phyloP scores from a whole-genome alignment of 2,329 filamentous ascomycete species.

The Aspergillus fructus region DNA sequence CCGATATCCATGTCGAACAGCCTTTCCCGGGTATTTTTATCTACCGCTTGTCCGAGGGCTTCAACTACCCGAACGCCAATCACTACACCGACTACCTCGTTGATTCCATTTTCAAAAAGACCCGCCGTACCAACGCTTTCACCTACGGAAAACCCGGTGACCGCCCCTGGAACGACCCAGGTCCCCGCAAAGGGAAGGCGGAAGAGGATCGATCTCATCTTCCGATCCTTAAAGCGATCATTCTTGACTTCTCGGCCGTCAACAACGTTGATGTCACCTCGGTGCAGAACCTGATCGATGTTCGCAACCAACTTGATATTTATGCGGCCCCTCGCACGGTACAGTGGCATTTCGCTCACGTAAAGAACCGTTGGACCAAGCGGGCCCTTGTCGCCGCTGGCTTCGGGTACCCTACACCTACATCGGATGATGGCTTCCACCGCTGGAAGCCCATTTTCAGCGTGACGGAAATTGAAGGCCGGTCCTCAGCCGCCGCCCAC shows the following conservation, averaged over 20 bases:
- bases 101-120: slow-evolving; percentile 66
- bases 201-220: slow-evolving; percentile 51
- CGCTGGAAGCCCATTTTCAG: slow-evolving; percentile 96
- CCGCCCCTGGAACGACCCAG: slow-evolving; percentile 92
- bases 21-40: slow-evolving; percentile 94
- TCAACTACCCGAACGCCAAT: slow-evolving; percentile 93
- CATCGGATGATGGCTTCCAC: slow-evolving; percentile 54
- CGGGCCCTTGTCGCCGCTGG: slow-evolving; percentile 82
- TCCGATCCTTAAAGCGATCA: slow-evolving; percentile 80
- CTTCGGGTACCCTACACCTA: slow-evolving; percentile 75
- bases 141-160: slow-evolving; percentile 68
- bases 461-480: slow-evolving; percentile 80
- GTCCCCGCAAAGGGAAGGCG: slow-evolving; percentile 60
- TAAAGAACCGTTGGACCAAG: slow-evolving; percentile 94
- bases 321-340: slow-evolving; percentile 79
- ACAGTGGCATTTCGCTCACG: slow-evolving; percentile 93
- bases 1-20: slow-evolving; percentile 71
- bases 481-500: slow-evolving; percentile 65
- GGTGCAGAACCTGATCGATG: slow-evolving; percentile 87
- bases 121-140: slow-evolving; percentile 72
- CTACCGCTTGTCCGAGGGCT: slow-evolving; percentile 90
- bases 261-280: slow-evolving; percentile 94
- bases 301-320: slow-evolving; percentile 87
- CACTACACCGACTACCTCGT: slow-evolving; percentile 80
- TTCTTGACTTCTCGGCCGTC: slow-evolving; percentile 89